Base-by-base conservation (phyloP, 768 basidiomycete genomes). In the Russula compacta region DNA sequence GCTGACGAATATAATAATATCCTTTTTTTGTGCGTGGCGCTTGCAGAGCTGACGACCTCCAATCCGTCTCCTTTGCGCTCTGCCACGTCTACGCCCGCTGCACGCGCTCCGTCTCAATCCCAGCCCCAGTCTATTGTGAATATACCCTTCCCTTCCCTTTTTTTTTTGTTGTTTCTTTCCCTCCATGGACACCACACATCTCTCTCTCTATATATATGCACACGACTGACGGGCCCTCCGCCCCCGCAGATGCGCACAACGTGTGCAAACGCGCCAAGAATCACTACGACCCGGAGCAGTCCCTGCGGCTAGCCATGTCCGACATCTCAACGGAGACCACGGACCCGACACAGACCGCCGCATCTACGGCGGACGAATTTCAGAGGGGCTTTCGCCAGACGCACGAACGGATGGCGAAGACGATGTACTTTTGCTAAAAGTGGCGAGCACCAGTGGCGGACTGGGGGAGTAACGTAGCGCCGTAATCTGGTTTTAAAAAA, bases 41-140 rank as follows among this genome's bases (percentile, higher is more conserved):
- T 29, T 32, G 15, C 63, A 86, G 83, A 21, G 76, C 83, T 10
- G 85, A 89, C 67, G 79, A 81, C 10, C 72, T 92, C 38, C 90
- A 92, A 66, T 76, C 79, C 0, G 71, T 85, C 4, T 85, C 88
- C 0, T 92, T 84, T 59, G 84, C 88, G 0, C 74, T 92, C 0
- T 89, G 88, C 67, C 87, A 92, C 49, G 82, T 89, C 0, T 92
- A 90, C 66, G 86, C 88, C 1, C 80, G 86, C 5, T 82, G 86
- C n/a, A 90, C 89, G 4, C 83, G 87, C 17, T 86, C 87, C 0
- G 88, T 90, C 1, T 89, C 89, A 0, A 87, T 90, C 49, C 88
- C 89, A 0, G 89, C 89, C 0, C 89, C 88, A 0, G 85, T 90
- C 0, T 89, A 87, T 64, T 89, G 88, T 89, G 67, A 66, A 84